Base-by-base conservation (phyloP, 306 rosid genomes). In the Dryas alaskensis region DNA sequence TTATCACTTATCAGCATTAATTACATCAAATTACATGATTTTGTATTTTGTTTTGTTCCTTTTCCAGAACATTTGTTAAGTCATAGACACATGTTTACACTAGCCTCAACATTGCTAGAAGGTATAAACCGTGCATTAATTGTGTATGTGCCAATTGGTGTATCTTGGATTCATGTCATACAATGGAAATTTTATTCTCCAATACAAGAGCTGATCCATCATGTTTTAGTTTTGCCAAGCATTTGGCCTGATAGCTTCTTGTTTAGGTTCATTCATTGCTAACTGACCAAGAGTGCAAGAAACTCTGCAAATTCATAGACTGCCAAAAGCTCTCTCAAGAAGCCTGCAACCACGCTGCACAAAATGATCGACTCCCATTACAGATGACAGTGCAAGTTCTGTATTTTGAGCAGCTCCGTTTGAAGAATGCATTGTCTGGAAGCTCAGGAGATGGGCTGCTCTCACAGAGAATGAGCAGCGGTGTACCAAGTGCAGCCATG, bases 291-390 rank as follows among this genome's bases (percentile, higher is more conserved):
- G 98, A 93, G 79, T 79, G 90, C 83, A 87, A 85, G 87, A 84
- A 74, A 81, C 84, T 93, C 1, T 90, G 96, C 88, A 91, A 87
- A 81, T 74, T 85, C 65, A 84, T 93, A 76, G 97, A 93, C 78
- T 83, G 96, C 53, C 88, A 85, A 78, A 93, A 93, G 81, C 92
- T 93, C 60, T 93, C 98, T 66, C 89, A 90, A 85, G 98, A 93
- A 76, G 98, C 97, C 61, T 83, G 93, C 81, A 90, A 86, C 78
- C 98, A 93, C 43, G 98, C 97, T 4, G 97, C 97, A 2, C 92
- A 84, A 73, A 93, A 90, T 57, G 96, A 93, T 12, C 72, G 97
- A 19, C 89, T 90, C 45, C 96, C 98, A 1, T 79, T 90, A 65
- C 89, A 89, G 67, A 87, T 85, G 96, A 83, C 87, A 31, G 98